Base-by-base conservation (phyloP, 306 rosid species). In the Cicer pinnatifidum region DNA sequence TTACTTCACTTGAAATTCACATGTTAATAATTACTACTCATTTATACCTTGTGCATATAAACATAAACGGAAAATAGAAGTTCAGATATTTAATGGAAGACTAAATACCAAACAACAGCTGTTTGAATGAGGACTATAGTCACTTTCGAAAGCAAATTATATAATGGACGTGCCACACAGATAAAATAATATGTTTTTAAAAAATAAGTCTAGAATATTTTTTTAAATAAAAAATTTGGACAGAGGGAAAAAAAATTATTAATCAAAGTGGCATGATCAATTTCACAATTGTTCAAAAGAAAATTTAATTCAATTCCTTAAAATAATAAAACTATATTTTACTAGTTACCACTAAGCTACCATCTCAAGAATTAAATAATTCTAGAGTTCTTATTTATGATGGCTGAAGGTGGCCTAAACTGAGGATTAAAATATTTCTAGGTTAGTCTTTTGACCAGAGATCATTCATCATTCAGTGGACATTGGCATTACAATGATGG, bases 381-480 rank as follows among this genome's bases (percentile, higher is more conserved):
- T 60, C 56, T 1, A 56, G 8, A 41, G 47, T 28, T 40, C 37
- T 45, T 23, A 28, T 38, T 71, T 60, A 13, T 43, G 58, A 35
- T 13, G 59, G 69, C 69, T 52, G 51, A 13, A 39, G 37, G 73
- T 15, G 28, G 23, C 69, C 43, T n/a, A 20, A 52, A 60, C 7
- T 10, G n/a, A 75, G 17, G 19, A 41, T 62, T 52, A 40, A 2
- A 43, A 47, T 33, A 13, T n/a, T 23, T 39, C 23, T 15, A 20
- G 47, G 13, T 61, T 59, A 59, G 35, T 59, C 56, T 51, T 51
- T 51, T 51, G 46, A 61, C 16, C 16, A 37, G 12, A 37, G 23
- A 37, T 37, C 67, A 50, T 13, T 50, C 56, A 50, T 6, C 56
- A 13, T 51, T 51, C 9, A 59, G 17, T 11, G 9, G 66, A 12